Conservation (phyloP, 306 rosid species). For the Glycine tomentella region DNA sequence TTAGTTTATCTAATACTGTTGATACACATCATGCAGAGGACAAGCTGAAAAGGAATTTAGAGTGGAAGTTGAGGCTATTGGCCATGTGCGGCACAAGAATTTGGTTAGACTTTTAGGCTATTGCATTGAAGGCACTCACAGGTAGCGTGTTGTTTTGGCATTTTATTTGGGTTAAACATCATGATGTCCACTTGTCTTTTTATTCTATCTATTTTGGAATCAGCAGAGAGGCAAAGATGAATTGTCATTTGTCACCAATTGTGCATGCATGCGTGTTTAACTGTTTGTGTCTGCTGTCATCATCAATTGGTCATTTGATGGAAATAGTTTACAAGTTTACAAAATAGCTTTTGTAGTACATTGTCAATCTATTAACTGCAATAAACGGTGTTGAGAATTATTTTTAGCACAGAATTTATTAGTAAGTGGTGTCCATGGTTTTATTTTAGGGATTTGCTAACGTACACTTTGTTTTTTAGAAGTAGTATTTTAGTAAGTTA, state of each 20-base stretch:
- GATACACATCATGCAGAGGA: constrained; percentile 64
- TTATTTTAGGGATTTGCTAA: too few species aligned
- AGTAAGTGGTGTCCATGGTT: too few species aligned
- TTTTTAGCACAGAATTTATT: neutral
- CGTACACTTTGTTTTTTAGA: too few species aligned
- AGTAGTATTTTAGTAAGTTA: too few species aligned
- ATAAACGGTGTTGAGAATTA: constrained; percentile 11
- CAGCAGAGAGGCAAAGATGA: too few species aligned
- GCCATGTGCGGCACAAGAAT: constrained; percentile 94
- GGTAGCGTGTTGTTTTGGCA: constrained; percentile 57
- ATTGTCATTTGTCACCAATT: constrained; percentile 13
- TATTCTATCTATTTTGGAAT: constrained; percentile 37
- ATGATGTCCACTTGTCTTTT: neutral
- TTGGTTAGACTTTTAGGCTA: constrained; percentile 90
- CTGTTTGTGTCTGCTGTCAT: constrained; percentile 40
- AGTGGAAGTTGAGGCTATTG: constrained; percentile 97
- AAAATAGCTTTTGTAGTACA: constrained; percentile 3
- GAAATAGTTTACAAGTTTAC: neutral
- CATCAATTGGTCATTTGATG: constrained; percentile 16
- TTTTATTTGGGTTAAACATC: constrained; percentile 25
- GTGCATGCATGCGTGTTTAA: constrained; percentile 21
- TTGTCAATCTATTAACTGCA: neutral
- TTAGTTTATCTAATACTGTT: constrained; percentile 34
- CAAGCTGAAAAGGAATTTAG: constrained; percentile 96
- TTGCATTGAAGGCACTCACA: constrained; percentile 94